Base-by-base conservation (phyloP, 495 filamentous ascomycete genomes). In the Talaromyces thailandensis region DNA sequence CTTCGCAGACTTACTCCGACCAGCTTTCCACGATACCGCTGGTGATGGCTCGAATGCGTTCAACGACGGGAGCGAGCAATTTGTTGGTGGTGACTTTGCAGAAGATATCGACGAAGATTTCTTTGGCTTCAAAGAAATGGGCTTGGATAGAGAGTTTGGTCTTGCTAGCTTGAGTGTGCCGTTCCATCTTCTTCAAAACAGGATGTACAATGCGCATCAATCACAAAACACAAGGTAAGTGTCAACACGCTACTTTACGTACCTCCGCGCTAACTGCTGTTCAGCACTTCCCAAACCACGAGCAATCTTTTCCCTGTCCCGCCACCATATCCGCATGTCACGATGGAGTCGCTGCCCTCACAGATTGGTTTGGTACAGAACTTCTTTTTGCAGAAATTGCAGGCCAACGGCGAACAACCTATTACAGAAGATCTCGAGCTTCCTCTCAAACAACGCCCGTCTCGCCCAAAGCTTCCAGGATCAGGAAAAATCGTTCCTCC, bases 41-140 rank as follows among this genome's bases (percentile, higher is more conserved):
- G 86, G 87, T 31, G 95, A 98, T 70, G 94, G 95, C 21, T 90
- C 87, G 5, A 88, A 86, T 63, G 89, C 92, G 1, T 99, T 99
- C 76, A 87, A 92, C 63, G 94, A 99, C 68, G 93, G 93, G 62
- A 96, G 92, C 68, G 94, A 99, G 65, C 93, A 98, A 72, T 99
- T 99, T 67, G 85, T 97, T 58, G 90, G 89, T 40, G 94, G 94
- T 57, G 93, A 98, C 69, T 99, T 97, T 71, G 94, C 94, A 1
- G 94, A 96, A 75, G 94, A 98, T 67, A 88, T 98, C 31, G 93
- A 91, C 63, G 94, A 97, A 74, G 94, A 99, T 76, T 99, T 96
- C 82, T 98, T 99, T 66, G 94, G 94, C 9, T 97, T 99, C 82
- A 93, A 93, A 71, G 93, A 96, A 65, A 81, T 98, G 35, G 94